phyloP scores from a whole-genome alignment of 805 yeast species.

The Starmera dryadoides region DNA sequence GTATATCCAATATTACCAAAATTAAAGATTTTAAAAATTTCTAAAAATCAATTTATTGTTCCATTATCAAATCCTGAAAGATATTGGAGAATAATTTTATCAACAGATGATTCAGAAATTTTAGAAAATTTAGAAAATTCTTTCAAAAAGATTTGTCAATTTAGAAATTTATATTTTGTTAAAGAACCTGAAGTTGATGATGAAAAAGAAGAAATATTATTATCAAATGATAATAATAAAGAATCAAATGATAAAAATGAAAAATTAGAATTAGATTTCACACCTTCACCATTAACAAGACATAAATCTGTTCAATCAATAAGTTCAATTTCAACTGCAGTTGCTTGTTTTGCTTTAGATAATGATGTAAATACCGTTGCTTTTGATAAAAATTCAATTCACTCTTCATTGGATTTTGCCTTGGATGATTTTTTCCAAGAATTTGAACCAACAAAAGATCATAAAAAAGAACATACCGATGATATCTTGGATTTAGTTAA shows the following conservation, averaged over 20 bases:
- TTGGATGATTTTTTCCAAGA: conserved; percentile 15
- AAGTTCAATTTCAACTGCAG: conserved; percentile 24
- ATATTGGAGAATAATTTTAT: conserved; percentile 53
- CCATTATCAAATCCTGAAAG: conserved; percentile 70
- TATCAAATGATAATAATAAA: too few species aligned
- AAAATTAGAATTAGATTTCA: too few species aligned
- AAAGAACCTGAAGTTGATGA: conserved; percentile 2
- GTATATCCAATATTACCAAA: conserved; percentile 70
- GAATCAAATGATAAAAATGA: too few species aligned
- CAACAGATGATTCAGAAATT: conserved; percentile 12
- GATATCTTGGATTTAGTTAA: background rate
- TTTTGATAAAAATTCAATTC: conserved; percentile 6
- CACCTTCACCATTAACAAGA: too few species aligned
- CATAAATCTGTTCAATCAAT: conserved; percentile 10
- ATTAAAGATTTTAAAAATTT: conserved; percentile 47
- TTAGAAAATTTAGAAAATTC: conserved; percentile 20
- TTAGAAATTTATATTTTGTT: conserved; percentile 30
- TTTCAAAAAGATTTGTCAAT: conserved; percentile 28
- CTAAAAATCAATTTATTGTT: conserved; percentile 42
- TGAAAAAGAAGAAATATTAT: background rate
- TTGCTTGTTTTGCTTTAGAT: conserved; percentile 27
- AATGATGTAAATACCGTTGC: conserved; percentile 26
- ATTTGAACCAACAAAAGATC: background rate
- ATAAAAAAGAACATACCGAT: too few species aligned
- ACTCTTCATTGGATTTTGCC: conserved; percentile 16